Evolutionary conservation across 495 filamentous ascomycete genomes (phyloP), one percentile per base, ranked within the genome.

Genomic region (Eremomyces bilateralis): DNA sequence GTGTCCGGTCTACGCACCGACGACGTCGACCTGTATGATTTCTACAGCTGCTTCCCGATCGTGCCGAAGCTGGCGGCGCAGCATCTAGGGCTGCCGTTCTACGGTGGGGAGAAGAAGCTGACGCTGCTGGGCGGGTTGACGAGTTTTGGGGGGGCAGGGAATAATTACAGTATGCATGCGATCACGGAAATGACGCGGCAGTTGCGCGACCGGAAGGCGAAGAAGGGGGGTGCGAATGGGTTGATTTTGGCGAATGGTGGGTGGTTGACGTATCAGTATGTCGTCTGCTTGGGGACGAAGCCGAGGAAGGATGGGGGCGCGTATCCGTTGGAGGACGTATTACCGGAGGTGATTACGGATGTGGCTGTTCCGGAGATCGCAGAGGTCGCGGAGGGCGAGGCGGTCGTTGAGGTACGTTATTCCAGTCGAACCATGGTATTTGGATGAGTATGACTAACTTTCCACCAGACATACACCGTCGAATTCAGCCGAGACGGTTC

Each of bases 31-130:
- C 42, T 69, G 2, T 66, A 43, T 39, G 65, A 69, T 41, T 59
- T 69, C 37, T 69, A 69, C 46, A n/a, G n/a, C n/a, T 69, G 65
- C 35, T 71, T 71, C 42, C 66, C 66, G 1, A 67, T 71, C 32
- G 64, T 69, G 1, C 66, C 66, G 0, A 71, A 71, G 43, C 48
- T 71, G 0, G 66, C 66, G 11, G 61, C 58, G 29, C 44, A 57
- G 10, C 63, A 71, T 47, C 52, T 71, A 2, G 56, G 52, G 0
- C 43, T 71, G 4, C 51, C 61, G 3, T 53, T 60, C 11, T 42
- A 37, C 2, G 44, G 51, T 4, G 35, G 48, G 5, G 11, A 52
- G 3, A 61, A 59, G 40, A 62, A 60, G 0, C 55, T 67, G 4
- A 68, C 64, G 1, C 47, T 69, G 5, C 43, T 71, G 2, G 66